Base-by-base conservation (phyloP, 148 eudicot genomes). In the Chenopodium album region DNA sequence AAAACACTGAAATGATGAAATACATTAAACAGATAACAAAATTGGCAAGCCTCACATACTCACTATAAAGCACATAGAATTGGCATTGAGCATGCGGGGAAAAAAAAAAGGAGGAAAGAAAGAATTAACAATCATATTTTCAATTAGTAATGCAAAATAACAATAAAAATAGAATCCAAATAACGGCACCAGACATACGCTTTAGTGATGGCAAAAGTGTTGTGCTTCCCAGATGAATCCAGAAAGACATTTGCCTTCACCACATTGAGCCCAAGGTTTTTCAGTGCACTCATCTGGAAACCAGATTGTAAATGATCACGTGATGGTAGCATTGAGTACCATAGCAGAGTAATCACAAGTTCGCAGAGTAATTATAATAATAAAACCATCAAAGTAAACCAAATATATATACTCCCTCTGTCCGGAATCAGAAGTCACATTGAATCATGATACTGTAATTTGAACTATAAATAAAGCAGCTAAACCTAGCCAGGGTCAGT, bases 211-310 rank as follows among this genome's bases (percentile, higher is more conserved):
- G 96, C 85, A 81, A 95, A 95, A 77, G 90, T 93, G 90, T 88
- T 95, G 93, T 95, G 98, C 86, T 95, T 95, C 88, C 98, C 98
- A 83, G 97, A 93, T 75, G 98, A 92, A 88, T 95, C 98, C 52
- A 95, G 95, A 86, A 84, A 91, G 77, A 95, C 98, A 87, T 92
- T 92, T 76, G 96, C 98, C 89, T 95, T 95, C 76, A 93, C 93
- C 79, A 95, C 98, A 68, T 95, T 95, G 81, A 95, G 88, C 78
- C 98, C 98, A 68, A 95, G 98, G 87, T 89, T 93, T 88, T 83
- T 93, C 79, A 95, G 92, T 70, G 98, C 97, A 82, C 67, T 91
- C 98, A 95, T 93, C 98, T 95, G 96, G 83, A 91, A 82, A 80
- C 80, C 82, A 87, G 80, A 79, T 85, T 13, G 56, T 71, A 76